Conservation (phyloP, 148 eudicot species). For the Fallopia convolvulus region DNA sequence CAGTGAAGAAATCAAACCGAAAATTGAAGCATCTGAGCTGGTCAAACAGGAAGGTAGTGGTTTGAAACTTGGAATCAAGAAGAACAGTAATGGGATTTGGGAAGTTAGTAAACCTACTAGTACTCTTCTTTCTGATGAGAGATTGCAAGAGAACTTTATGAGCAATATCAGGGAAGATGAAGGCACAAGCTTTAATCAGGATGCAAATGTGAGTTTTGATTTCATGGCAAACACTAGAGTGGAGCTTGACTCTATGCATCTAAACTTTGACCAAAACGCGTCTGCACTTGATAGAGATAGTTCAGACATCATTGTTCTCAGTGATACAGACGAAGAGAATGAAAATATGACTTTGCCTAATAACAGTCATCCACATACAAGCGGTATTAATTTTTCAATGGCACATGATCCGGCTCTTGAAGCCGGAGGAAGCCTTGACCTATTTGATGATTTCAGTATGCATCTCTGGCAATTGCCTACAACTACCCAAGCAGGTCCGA, state of each 20-base stretch:
- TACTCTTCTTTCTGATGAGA: conserved; percentile 33
- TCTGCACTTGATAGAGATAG: conserved; percentile 29
- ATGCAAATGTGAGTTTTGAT: conserved; percentile 34
- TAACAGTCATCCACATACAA: conserved; percentile 20
- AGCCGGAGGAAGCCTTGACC: conserved; percentile 48
- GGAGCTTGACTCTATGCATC: conserved; percentile 47
- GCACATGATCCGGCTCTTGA: conserved; percentile 44
- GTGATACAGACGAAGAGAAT: conserved; percentile 79
- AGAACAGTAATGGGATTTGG: conserved; percentile 57
- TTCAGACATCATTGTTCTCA: conserved; percentile 51
- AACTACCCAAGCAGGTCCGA: conserved; percentile 45
- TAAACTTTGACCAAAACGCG: conserved; percentile 32
- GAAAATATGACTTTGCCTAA: conserved; percentile 19
- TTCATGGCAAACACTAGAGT: conserved; percentile 34
- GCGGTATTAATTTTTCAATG: conserved; percentile 31
- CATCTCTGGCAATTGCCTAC: conserved; percentile 73
- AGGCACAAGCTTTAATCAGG: conserved; percentile 55
- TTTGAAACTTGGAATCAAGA: conserved; percentile 55
- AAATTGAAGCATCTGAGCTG: conserved; percentile 37
- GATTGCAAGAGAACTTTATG: conserved; percentile 25
- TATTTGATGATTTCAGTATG: conserved; percentile 65
- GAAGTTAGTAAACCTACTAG: conserved; percentile 55
- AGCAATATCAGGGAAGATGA: conserved; percentile 37
- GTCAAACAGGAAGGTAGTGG: conserved; percentile 45
- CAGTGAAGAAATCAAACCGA: conserved; percentile 27